Percentiles rank a stretch among this genome's conserved stretches.
Conservation (phyloP, 805 yeast genomes). For the Saccharomycopsis oosterbeekiorum region DNA sequence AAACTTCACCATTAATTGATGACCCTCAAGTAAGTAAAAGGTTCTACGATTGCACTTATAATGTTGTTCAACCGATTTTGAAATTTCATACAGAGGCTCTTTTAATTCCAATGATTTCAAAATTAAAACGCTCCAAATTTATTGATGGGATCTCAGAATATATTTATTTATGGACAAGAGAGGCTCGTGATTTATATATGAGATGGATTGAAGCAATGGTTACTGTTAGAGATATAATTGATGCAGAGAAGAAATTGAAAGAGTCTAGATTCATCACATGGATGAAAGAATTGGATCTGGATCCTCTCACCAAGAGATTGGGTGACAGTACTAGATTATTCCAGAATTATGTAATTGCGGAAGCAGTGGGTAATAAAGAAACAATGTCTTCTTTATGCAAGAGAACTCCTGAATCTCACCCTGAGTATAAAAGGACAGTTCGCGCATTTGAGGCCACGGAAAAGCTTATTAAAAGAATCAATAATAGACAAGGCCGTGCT, state of each 20-base stretch:
- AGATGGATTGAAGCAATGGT: constrained; percentile 54
- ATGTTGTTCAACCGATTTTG: constrained; percentile 45
- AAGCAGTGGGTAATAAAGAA: constrained; percentile 49
- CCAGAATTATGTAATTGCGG: constrained; percentile 46
- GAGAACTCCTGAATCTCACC: constrained; percentile 35
- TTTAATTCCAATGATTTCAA: constrained; percentile 46
- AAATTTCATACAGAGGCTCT: constrained; percentile 44
- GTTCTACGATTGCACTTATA: constrained; percentile 50
- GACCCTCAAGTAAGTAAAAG: constrained; percentile 20
- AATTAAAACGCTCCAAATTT: constrained; percentile 57
- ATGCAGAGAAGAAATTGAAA: constrained; percentile 33
- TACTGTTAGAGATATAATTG: constrained; percentile 45
- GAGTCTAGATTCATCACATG: constrained; percentile 43
- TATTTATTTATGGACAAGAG: constrained; percentile 52
- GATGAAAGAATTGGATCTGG: constrained; percentile 43
- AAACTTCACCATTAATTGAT: constrained; percentile 36
- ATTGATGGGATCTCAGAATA: constrained; percentile 55
- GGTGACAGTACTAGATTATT: constrained; percentile 44
- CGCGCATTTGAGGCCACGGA: constrained; percentile 47
- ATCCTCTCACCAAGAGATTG: constrained; percentile 32
- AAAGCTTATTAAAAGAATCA: constrained; percentile 46
- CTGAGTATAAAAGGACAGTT: constrained; percentile 42
- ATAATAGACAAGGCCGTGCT: constrained; percentile 51
- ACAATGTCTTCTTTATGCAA: constrained; percentile 52
- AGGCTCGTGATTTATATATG: constrained; percentile 44